Base-by-base conservation (phyloP, 441 rosid species). In the Cnidoscolus chayamansa region DNA sequence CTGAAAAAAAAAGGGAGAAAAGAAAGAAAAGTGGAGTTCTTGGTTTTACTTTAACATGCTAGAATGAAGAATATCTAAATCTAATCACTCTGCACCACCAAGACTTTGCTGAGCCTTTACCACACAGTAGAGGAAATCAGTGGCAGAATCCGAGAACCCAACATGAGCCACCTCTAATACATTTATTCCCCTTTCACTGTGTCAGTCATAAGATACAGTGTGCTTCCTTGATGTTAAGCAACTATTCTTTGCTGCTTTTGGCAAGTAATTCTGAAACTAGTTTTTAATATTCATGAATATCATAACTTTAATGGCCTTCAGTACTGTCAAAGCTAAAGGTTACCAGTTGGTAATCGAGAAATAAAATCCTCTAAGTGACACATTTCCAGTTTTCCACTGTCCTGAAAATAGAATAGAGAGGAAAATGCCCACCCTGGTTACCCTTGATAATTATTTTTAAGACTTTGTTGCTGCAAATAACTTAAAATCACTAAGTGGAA, bases 191-290 rank as follows among this genome's bases (percentile, higher is more conserved):
- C 53, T 25, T 60, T 45, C 11, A 7, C 63, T 10, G 2, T 31
- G 47, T 50, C 25, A 55, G 51, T 19, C 37, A 40, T 16, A 48
- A 11, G 50, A 67, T 32, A 30, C 17, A 30, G 48, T 20, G 19
- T 56, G 56, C 57, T 63, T 64, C 55, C 75, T 54, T 54, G 43
- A 40, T 54, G 45, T 65, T 53, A 63, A 53, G 69, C 53, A 57
- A 56, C 37, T 17, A 19, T n/a, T 37, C 17, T 70, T 16, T 7
- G 73, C n/a, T 60, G 55, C 30, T 35, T 50, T 37, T 54, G 5
- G 62, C 37, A 68, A 55, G 51, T 68, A 3, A 13, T 68, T 13
- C 17, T 54, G 7, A 13, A 40, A 19, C 72, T 55, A 19, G 9
- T 7, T 7, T 71, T 37, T 50, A 63, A 71, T 35, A 15, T 56